These are phyloP conservation scores for Clonostachys rhizophaga DNA, from an alignment of 2,329 filamentous ascomycete species.

Conservation along the genomic window DNA sequence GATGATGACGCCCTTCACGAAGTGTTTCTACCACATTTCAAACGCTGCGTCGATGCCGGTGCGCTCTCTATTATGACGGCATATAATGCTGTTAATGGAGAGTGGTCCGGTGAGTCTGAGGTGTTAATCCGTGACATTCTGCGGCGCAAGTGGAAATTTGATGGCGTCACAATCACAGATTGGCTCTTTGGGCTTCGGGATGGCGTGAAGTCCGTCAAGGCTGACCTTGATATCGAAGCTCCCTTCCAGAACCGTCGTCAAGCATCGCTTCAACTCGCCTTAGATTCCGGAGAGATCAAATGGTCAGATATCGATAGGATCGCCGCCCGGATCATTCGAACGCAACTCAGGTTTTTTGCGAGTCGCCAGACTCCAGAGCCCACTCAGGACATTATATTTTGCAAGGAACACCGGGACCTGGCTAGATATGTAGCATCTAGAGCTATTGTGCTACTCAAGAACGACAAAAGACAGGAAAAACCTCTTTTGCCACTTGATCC, in stretches of 20 bases:
- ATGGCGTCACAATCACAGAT: conserved; percentile 9
- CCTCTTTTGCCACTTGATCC: conserved; percentile 1
- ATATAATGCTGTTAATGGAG: conserved; percentile 10
- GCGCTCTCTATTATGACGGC: not conserved
- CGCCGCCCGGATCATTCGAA: conserved; percentile 2
- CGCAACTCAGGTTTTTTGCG: conserved; percentile 3
- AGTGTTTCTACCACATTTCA: conserved; percentile 11
- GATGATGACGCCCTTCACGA: conserved; percentile 9
- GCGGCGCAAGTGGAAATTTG: conserved; percentile 8
- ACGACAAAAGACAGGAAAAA: not conserved
- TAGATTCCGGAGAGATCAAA: not conserved
- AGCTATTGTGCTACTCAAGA: conserved; percentile 13
- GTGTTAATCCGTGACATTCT: conserved; percentile 8
- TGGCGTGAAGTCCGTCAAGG: conserved; percentile 6
- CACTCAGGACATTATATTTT: conserved; percentile 6
- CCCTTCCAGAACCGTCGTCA: conserved; percentile 9
- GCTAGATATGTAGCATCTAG: conserved; percentile 6
- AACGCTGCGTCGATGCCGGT: not conserved
- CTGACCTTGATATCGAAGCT: conserved; percentile 12
- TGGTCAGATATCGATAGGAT: conserved; percentile 4
- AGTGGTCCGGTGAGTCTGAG: conserved; percentile 10
- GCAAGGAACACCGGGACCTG: conserved; percentile 7
- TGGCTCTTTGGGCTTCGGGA: conserved; percentile 10
- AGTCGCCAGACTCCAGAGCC: not conserved
- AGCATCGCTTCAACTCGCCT: not conserved